phyloP scores from a whole-genome alignment of 2,329 filamentous ascomycete genomes.

The Aspergillus glaucus region DNA sequence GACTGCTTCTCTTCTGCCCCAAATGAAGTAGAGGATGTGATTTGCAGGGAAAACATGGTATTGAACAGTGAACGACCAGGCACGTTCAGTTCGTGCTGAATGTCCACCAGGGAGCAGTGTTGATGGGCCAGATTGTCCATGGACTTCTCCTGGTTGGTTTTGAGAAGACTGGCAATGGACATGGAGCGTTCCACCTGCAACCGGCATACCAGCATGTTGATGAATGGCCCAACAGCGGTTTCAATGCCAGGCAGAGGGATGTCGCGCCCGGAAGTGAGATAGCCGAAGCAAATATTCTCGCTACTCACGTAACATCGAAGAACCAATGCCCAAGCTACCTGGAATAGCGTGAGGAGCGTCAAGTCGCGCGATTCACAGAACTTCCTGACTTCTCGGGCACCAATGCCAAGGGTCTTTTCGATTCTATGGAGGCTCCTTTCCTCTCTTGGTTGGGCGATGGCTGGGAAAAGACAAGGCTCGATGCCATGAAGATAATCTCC shows the following conservation, averaged over 20 bases:
- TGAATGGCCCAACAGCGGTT: conserved; percentile 44
- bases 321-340: conserved; percentile 36
- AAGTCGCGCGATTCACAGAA: conserved; percentile 26
- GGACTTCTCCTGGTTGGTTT: conserved; percentile 42
- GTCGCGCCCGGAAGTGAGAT: conserved; percentile 38
- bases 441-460: not conserved
- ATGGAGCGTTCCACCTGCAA: conserved; percentile 33
- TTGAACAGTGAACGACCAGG: conserved; percentile 35
- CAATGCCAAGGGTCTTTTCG: conserved; percentile 11
- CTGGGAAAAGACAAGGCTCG: conserved; percentile 23
- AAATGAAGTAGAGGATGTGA: no score
- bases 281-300: conserved; percentile 38
- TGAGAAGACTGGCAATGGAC: conserved; percentile 35
- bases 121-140: conserved; percentile 45
- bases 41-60: conserved; percentile 29
- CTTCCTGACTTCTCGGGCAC: conserved; percentile 7
- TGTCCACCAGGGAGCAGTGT: conserved; percentile 44
- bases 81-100: conserved; percentile 38
- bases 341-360: conserved; percentile 32
- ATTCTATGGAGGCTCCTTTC: conserved; percentile 16
- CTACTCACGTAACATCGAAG: conserved; percentile 25
- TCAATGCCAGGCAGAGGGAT: conserved; percentile 41
- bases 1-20: no score
- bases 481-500: conserved; percentile 27
- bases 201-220: conserved; percentile 51